A percentile compares a stretch with the other conserved stretches of the same genome.
These are phyloP conservation scores for Oldenlandia corymbosa DNA, from an alignment of 257 asterid species.

Conservation along the genomic window DNA sequence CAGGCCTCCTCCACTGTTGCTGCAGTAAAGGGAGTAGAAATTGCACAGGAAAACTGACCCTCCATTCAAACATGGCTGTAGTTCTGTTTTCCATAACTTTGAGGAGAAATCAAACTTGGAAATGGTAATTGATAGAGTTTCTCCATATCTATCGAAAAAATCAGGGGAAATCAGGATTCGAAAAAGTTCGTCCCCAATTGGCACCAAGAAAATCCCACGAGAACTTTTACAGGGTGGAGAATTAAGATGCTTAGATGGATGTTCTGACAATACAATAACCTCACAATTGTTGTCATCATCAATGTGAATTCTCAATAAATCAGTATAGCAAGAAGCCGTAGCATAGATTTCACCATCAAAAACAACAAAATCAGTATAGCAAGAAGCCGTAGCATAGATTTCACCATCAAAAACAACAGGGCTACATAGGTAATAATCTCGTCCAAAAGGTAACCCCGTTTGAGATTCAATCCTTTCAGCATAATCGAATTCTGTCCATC, in stretches of 20 bases:
- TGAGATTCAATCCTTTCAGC: background rate
- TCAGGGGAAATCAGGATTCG: no score
- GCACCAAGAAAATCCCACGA: background rate
- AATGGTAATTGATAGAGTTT: background rate
- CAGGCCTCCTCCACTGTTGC: no score
- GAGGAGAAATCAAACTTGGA: background rate
- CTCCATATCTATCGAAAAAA: background rate
- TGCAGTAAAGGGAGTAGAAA: background rate
- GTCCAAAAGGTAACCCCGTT: background rate
- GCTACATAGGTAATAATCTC: background rate
- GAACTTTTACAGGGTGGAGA: no score
- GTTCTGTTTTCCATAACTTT: background rate
- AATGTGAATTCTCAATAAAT: no score
- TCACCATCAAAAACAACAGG: background rate
- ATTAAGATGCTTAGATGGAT: no score
- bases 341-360: background rate
- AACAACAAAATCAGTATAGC: no score
- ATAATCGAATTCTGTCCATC: background rate
- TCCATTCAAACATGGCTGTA: slow-evolving; percentile 3
- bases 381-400: background rate
- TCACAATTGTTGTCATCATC: no score
- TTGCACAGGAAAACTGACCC: background rate
- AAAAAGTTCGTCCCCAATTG: background rate
- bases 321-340: no score
- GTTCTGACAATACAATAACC: no score